A percentile compares a stretch with the other conserved stretches of the same genome.
Evolutionary conservation across 768 basidiomycete genomes (phyloP).

Genomic region (Hebeloma cylindrosporum): DNA sequence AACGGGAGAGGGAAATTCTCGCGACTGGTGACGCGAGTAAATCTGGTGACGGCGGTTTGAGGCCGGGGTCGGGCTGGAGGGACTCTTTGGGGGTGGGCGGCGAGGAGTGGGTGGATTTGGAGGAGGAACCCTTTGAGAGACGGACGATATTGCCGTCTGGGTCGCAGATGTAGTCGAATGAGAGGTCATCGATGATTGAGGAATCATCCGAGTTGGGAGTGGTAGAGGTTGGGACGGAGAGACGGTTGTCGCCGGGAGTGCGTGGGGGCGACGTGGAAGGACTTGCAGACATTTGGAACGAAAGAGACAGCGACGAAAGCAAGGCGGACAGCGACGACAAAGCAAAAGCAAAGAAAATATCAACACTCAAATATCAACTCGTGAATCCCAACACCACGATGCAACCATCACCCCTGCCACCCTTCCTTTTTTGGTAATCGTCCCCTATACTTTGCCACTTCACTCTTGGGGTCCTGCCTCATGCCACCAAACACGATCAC

Average conservation of each 20-base stretch:
- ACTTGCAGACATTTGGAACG: constrained; percentile 27
- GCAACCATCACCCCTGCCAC: constrained; percentile 30
- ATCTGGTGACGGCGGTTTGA: constrained; percentile 35
- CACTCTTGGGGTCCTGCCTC: constrained; percentile 31
- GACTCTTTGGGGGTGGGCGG: constrained; percentile 47
- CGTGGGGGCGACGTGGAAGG: constrained; percentile 40
- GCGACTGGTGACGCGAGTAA: constrained; percentile 38
- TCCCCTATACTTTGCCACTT: background rate
- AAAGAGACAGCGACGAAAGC: constrained; percentile 33
- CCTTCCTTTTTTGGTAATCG: constrained; percentile 8
- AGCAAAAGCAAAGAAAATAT: constrained; percentile 24
- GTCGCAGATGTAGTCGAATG: constrained; percentile 64
- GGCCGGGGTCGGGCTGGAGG: constrained; percentile 37
- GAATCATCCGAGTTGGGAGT: constrained; percentile 53
- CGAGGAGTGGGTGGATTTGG: constrained; percentile 44
- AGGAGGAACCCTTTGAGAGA: constrained; percentile 51
- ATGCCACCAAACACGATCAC: constrained; percentile 39
- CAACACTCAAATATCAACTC: constrained; percentile 22
- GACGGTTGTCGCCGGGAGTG: constrained; percentile 37
- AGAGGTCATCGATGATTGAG: constrained; percentile 60
- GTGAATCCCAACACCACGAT: constrained; percentile 31
- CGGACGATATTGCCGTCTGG: constrained; percentile 56
- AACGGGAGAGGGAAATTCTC: constrained; percentile 59
- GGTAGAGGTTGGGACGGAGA: constrained; percentile 24
- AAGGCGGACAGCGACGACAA: constrained; percentile 27